Evolutionary conservation across 495 filamentous ascomycete genomes (phyloP).

Genomic region (Stereocaulon alpinum): DNA sequence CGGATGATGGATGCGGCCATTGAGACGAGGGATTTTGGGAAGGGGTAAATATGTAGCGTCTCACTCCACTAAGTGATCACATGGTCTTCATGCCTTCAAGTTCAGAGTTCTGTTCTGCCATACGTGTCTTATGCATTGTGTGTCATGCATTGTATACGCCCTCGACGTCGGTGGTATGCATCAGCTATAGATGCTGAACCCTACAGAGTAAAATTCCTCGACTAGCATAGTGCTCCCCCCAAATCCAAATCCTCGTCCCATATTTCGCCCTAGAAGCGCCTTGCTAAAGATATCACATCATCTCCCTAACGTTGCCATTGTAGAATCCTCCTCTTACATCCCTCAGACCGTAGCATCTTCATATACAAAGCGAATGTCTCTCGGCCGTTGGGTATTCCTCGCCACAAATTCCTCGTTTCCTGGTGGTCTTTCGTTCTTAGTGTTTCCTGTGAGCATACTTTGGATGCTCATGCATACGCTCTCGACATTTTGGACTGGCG

Average conservation of each 20-base stretch:
- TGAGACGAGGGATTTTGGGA: constrained; percentile 58
- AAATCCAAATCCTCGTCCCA: too few relatives aligned
- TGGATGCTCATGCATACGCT: constrained; percentile 96
- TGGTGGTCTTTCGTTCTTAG: constrained; percentile 73
- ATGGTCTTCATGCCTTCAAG: too few relatives aligned
- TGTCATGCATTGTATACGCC: too few relatives aligned
- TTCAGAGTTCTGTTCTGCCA: neutral
- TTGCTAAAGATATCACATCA: neutral
- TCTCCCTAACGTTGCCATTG: neutral
- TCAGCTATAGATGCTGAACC: too few relatives aligned
- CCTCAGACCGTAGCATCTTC: constrained; percentile 72
- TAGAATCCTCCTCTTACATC: neutral
- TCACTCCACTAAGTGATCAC: too few relatives aligned
- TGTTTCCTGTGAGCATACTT: constrained; percentile 94
- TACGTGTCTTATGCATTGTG: too few relatives aligned
- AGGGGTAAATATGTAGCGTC: constrained; percentile 16
- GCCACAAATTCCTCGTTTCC: constrained; percentile 81
- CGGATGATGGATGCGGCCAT: constrained; percentile 82
- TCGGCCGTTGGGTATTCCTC: constrained; percentile 61
- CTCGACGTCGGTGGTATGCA: too few relatives aligned
- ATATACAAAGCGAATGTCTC: constrained; percentile 81
- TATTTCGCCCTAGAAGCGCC: neutral
- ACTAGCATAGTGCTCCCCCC: too few relatives aligned
- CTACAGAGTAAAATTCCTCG: too few relatives aligned
- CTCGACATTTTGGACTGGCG: constrained; percentile 92